Percentiles rank a stretch among this genome's conserved stretches.
phyloP scores from a whole-genome alignment of 129 eudicot species.

The Flaveria robusta region DNA sequence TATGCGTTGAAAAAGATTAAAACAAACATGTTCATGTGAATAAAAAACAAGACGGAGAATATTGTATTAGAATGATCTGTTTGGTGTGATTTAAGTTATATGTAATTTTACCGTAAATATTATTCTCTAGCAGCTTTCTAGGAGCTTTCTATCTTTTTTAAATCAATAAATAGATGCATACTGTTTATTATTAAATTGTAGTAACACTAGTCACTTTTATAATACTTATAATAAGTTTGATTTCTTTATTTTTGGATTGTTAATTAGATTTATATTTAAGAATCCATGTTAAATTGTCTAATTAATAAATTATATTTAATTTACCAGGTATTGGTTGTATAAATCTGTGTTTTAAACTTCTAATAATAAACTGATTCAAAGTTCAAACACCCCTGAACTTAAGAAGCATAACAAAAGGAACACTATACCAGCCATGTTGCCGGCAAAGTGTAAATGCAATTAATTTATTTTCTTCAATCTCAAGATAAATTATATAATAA shows the following conservation, averaged over 20 bases:
- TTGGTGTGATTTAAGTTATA: too few relatives aligned
- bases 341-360: background rate
- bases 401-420: constrained; percentile 11
- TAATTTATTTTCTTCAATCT: constrained; percentile 42
- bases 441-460: constrained; percentile 41
- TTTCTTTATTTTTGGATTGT: background rate
- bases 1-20: too few relatives aligned
- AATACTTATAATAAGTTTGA: background rate
- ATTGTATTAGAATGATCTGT: too few relatives aligned
- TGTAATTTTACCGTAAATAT: too few relatives aligned
- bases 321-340: background rate
- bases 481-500: constrained; percentile 39
- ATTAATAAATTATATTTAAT: background rate
- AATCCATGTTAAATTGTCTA: background rate
- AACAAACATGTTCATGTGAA: too few relatives aligned
- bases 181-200: too few relatives aligned
- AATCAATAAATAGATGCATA: background rate
- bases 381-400: constrained; percentile 3
- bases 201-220: background rate
- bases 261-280: background rate
- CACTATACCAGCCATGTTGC: constrained; percentile 36
- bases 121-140: too few relatives aligned
- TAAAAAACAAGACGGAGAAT: too few relatives aligned
- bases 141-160: too few relatives aligned
- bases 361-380: too few relatives aligned